Conservation (phyloP, 345 rosid genomes). For the Acer yangbiense region DNA sequence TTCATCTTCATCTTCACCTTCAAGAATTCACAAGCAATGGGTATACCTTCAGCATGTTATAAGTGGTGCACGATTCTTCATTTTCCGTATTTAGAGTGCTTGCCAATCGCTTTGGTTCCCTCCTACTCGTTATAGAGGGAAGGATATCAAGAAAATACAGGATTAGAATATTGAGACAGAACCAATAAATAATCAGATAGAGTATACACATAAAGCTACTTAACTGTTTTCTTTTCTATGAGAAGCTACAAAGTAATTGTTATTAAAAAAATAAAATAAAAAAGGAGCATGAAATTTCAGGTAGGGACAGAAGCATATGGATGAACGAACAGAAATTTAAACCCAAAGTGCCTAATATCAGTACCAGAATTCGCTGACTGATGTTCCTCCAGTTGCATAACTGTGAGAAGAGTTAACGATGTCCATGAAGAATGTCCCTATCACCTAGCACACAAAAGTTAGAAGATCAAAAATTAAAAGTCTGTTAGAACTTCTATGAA, state of each 20-base stretch:
- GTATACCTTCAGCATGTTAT: conserved; percentile 90
- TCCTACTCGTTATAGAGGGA: conserved; percentile 47
- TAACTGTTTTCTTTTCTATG: neutral
- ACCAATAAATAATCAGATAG: conserved; percentile 4
- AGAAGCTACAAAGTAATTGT: neutral
- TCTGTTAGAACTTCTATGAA: neutral
- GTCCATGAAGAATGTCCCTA: conserved; percentile 78
- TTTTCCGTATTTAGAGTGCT: conserved; percentile 57
- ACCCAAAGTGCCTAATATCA: conserved; percentile 12
- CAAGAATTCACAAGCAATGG: neutral
- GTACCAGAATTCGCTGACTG: conserved; percentile 82
- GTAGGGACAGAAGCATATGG: conserved; percentile 8
- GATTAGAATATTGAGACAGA: neutral
- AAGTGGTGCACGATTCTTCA: conserved; percentile 94
- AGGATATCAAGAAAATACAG: conserved; percentile 5
- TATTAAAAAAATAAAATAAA: neutral
- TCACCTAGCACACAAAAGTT: conserved; percentile 51
- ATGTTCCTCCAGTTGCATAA: conserved; percentile 95
- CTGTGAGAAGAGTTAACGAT: conserved; percentile 81
- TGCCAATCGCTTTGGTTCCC: conserved; percentile 80
- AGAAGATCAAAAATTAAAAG: conserved; percentile 8
- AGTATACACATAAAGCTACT: neutral
- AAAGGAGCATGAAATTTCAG: neutral
- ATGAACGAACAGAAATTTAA: neutral
- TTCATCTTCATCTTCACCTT: neutral